Conservation (phyloP, 179 eudicot genomes). For the Silene coronaria region DNA sequence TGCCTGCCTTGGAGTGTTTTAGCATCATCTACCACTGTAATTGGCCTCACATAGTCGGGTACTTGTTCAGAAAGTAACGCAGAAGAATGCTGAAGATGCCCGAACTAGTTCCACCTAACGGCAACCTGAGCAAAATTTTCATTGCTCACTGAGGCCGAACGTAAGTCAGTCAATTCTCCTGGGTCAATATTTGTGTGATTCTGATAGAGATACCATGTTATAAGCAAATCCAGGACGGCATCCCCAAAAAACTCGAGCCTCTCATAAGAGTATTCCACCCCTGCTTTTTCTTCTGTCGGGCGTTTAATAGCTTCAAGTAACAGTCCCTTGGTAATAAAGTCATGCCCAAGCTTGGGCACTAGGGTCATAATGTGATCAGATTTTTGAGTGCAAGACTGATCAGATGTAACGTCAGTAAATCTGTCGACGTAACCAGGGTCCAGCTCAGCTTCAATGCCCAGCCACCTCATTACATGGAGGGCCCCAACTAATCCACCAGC, state of each 20-base stretch:
- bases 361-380: constrained; percentile 42
- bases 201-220: constrained; percentile 67
- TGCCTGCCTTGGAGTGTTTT: constrained; percentile 42
- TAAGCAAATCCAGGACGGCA: constrained; percentile 75
- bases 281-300: constrained; percentile 43
- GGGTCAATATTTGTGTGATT: constrained; percentile 65
- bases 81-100: constrained; percentile 72
- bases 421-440: constrained; percentile 52
- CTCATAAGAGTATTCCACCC: constrained; percentile 58
- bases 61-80: constrained; percentile 46
- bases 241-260: constrained; percentile 97
- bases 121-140: constrained; percentile 76
- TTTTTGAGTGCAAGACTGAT: constrained; percentile 45
- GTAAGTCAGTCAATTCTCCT: constrained; percentile 85
- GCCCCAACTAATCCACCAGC: constrained; percentile 85
- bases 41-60: constrained; percentile 43
- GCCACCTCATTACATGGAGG: constrained; percentile 74
- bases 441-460: constrained; percentile 57
- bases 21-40: constrained; percentile 34
- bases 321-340: constrained; percentile 63
- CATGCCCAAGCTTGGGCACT: constrained; percentile 65
- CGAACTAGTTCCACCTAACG: constrained; percentile 57
- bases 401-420: constrained; percentile 54
- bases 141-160: constrained; percentile 91
- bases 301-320: constrained; percentile 85